These are phyloP conservation scores for Phaffia australis DNA, from an alignment of 768 basidiomycete species.

Conservation along the genomic window DNA sequence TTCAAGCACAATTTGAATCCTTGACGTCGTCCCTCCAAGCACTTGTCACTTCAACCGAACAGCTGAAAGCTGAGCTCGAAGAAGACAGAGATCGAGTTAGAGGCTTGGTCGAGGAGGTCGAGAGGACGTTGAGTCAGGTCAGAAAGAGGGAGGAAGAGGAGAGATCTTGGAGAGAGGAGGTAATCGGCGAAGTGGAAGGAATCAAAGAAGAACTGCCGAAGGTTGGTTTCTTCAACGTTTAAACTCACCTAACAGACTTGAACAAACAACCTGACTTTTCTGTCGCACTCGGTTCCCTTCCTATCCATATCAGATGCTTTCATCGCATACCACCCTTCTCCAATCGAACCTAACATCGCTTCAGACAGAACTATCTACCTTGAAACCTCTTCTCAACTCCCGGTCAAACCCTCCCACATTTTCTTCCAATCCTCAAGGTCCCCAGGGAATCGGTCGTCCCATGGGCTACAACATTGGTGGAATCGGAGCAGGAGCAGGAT, in stretches of 20 bases:
- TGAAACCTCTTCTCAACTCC: slow-evolving; percentile 19
- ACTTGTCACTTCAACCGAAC: slow-evolving; percentile 63
- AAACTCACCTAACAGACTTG: neutral
- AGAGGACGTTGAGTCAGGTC: slow-evolving; percentile 61
- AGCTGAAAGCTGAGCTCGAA: slow-evolving; percentile 61
- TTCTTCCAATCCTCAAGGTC: neutral
- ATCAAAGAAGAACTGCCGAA: slow-evolving; percentile 87
- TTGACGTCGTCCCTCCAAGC: slow-evolving; percentile 70
- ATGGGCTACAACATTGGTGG: no score
- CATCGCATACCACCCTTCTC: slow-evolving; percentile 19
- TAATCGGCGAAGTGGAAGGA: slow-evolving; percentile 79
- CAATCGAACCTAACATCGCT: slow-evolving; percentile 20
- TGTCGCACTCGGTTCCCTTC: neutral
- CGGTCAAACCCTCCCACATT: neutral
- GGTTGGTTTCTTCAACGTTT: slow-evolving; percentile 42
- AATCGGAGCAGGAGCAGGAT: no score
- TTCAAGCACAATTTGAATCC: slow-evolving; percentile 80
- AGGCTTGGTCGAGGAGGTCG: slow-evolving; percentile 59
- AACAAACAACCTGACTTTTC: neutral
- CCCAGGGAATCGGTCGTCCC: no score
- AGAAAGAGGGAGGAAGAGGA: slow-evolving; percentile 65
- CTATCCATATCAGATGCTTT: slow-evolving; percentile 16
- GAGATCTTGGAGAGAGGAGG: slow-evolving; percentile 78
- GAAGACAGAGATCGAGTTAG: slow-evolving; percentile 65
- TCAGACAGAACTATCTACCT: slow-evolving; percentile 21